Conservation (phyloP, 352 stramenopile species). For the Globisporangium lucens region DNA sequence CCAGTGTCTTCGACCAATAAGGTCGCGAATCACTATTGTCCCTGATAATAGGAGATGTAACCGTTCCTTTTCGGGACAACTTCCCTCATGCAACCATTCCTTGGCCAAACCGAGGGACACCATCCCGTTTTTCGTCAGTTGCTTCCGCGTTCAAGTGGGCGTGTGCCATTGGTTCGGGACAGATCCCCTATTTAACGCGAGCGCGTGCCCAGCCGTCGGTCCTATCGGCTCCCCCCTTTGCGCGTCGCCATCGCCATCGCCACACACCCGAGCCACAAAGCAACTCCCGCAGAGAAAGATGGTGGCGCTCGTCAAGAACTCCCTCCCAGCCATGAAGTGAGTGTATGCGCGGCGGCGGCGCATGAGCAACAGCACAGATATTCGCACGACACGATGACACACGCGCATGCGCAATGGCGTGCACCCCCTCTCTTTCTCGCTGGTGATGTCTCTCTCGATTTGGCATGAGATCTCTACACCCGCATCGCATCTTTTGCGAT, state of each 20-base stretch:
- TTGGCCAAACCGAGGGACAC: not conserved
- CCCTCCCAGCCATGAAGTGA: slow-evolving; percentile 49
- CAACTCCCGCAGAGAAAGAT: slow-evolving; percentile 29
- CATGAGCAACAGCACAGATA: not conserved
- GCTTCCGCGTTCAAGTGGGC: not conserved
- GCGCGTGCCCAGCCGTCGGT: slow-evolving; percentile 10
- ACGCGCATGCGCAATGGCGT: no score
- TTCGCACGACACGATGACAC: no score
- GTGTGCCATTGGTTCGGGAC: not conserved
- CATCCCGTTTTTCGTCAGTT: not conserved
- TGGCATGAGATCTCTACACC: not conserved
- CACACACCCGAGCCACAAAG: slow-evolving; percentile 16
- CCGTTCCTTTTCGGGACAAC: not conserved
- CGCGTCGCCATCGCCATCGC: not conserved
- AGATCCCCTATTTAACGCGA: not conserved
- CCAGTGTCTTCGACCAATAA: not conserved
- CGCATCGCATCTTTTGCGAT: no score
- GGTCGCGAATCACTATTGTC: not conserved
- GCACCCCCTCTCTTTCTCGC: no score
- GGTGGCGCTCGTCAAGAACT: slow-evolving; percentile 58
- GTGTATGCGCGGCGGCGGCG: slow-evolving; percentile 8
- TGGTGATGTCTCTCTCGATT: not conserved
- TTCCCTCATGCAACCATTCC: not conserved
- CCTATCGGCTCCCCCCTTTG: slow-evolving; percentile 4
- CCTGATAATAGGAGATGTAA: not conserved